Conservation (phyloP, 2,329 filamentous ascomycete genomes). For the Ceratocystis harringtonii region DNA sequence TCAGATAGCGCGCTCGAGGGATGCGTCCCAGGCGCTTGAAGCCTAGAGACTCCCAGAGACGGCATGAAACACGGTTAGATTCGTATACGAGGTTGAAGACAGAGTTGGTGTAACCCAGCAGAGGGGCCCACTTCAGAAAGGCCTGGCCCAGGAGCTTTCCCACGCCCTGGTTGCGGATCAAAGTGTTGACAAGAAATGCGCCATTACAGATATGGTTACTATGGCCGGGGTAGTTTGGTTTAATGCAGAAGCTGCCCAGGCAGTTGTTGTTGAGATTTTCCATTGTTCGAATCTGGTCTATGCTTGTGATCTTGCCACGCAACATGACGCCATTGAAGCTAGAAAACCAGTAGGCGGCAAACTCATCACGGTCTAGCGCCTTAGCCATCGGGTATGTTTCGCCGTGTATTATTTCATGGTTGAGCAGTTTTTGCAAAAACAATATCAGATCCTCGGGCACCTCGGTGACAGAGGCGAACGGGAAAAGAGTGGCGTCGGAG, state of each 20-base stretch:
- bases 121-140: conserved; percentile 63
- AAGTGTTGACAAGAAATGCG: conserved; percentile 60
- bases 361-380: conserved; percentile 55
- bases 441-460: conserved; percentile 60
- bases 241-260: conserved; percentile 83
- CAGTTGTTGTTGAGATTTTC: conserved; percentile 72
- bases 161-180: conserved; percentile 57
- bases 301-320: conserved; percentile 53
- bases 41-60: conserved; percentile 81
- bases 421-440: conserved; percentile 71
- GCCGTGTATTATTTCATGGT: conserved; percentile 80
- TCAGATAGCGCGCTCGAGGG: conserved; percentile 53
- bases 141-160: conserved; percentile 62
- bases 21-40: conserved; percentile 86
- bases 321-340: conserved; percentile 84
- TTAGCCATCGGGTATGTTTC: conserved; percentile 86
- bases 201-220: conserved; percentile 87
- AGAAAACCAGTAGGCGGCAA: conserved; percentile 78
- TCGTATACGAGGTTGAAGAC: conserved; percentile 93
- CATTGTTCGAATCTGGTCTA: conserved; percentile 26
- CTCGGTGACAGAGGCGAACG: conserved; percentile 60
- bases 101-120: conserved; percentile 76
- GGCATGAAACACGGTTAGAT: conserved; percentile 77
- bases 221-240: conserved; percentile 81
- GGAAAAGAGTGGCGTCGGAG: conserved; percentile 71